These are phyloP conservation scores for Ustilago sp. DNA, from an alignment of 1,284 basidiomycete species.

Conservation along the genomic window DNA sequence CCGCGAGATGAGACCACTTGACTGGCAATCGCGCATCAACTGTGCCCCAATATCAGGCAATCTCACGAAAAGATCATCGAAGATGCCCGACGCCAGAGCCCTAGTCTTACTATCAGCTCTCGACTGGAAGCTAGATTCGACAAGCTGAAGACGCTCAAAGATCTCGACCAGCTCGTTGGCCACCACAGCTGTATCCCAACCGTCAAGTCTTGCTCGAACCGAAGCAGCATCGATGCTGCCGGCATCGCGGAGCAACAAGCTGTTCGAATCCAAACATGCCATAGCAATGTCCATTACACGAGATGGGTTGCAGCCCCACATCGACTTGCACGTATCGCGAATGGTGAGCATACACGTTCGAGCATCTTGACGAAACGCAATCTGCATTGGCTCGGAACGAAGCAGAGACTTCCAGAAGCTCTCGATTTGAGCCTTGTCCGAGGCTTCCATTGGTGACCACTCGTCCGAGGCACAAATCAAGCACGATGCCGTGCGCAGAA, in stretches of 20 bases:
- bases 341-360: conserved; percentile 26
- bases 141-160: conserved; percentile 44
- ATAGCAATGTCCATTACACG: conserved; percentile 33
- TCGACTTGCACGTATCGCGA: conserved; percentile 39
- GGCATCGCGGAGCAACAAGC: conserved; percentile 37
- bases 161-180: conserved; percentile 47
- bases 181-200: conserved; percentile 40
- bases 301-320: conserved; percentile 43
- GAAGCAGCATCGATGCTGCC: conserved; percentile 23
- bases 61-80: conserved; percentile 38
- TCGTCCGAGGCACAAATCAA: conserved; percentile 36
- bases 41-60: conserved; percentile 40
- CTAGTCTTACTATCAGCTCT: conserved; percentile 49
- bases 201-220: conserved; percentile 34
- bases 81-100: conserved; percentile 40
- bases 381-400: conserved; percentile 36
- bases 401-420: conserved; percentile 33
- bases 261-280: conserved; percentile 32
- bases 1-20: conserved; percentile 30
- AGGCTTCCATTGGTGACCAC: conserved; percentile 8
- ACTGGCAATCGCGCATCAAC: conserved; percentile 40
- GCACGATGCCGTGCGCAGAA: conserved; percentile 21
- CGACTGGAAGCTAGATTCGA: conserved; percentile 50
- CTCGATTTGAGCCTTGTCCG: conserved; percentile 27
- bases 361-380: conserved; percentile 39